These are phyloP conservation scores for Monosporozyma yasuniensis DNA, from an alignment of 805 yeast genomes.

Conservation along the genomic window DNA sequence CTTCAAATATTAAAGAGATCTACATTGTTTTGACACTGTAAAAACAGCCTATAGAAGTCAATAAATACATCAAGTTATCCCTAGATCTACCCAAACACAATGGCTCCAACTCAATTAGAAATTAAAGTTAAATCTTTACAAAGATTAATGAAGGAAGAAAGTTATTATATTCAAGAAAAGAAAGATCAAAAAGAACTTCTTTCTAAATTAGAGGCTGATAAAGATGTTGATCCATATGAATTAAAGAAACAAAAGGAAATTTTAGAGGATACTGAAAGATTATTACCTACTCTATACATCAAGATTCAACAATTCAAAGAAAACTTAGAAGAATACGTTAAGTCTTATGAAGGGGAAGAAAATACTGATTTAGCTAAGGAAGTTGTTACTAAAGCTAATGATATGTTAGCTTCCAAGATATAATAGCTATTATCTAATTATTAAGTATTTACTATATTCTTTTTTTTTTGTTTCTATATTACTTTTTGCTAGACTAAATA, in stretches of 20 bases:
- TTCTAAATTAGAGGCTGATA: conserved; percentile 35
- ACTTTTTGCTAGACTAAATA: not conserved
- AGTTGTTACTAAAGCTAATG: conserved; percentile 21
- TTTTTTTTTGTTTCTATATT: not conserved
- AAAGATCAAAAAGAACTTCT: conserved; percentile 43
- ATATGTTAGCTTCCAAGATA: conserved; percentile 12
- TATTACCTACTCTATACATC: conserved; percentile 40
- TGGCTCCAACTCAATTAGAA: conserved; percentile 64
- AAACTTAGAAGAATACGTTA: conserved; percentile 35
- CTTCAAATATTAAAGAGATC: not conserved
- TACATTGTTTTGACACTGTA: not conserved
- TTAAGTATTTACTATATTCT: not conserved
- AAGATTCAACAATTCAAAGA: conserved; percentile 34
- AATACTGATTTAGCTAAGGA: conserved; percentile 23
- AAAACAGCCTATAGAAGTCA: not conserved
- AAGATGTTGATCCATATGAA: conserved; percentile 53
- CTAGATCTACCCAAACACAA: conserved; percentile 14
- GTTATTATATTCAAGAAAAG: conserved; percentile 50
- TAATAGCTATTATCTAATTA: not conserved
- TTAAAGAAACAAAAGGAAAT: conserved; percentile 47
- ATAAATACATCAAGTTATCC: not conserved
- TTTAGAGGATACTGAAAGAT: conserved; percentile 43
- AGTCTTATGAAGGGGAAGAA: conserved; percentile 30
- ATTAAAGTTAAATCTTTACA: conserved; percentile 63
- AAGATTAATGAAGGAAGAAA: conserved; percentile 60